phyloP scores from a whole-genome alignment of 2,329 filamentous ascomycete genomes.

The Cadophora sp. region DNA sequence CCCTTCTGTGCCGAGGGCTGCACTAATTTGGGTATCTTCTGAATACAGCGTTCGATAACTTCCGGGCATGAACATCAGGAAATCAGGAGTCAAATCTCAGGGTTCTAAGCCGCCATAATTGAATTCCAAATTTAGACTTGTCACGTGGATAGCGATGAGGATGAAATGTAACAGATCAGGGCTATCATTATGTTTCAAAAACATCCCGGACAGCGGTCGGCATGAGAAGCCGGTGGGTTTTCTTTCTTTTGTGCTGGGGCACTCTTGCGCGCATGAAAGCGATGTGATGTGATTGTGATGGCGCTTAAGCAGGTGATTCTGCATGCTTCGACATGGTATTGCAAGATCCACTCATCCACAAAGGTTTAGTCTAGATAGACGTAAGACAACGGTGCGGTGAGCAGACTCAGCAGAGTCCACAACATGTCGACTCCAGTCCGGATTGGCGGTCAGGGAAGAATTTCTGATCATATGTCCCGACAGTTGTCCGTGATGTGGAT shows the following conservation, averaged over 20 bases:
- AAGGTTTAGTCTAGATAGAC: neutral
- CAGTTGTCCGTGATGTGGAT: neutral
- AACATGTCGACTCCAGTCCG: neutral
- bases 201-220: slow-evolving; percentile 34
- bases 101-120: too few relatives aligned
- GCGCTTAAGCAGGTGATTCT: slow-evolving; percentile 39
- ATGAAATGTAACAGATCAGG: neutral
- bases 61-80: too few relatives aligned
- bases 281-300: slow-evolving; percentile 32
- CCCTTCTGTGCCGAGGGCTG: slow-evolving; percentile 24
- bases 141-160: neutral
- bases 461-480: slow-evolving; percentile 1
- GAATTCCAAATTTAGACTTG: neutral
- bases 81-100: too few relatives aligned
- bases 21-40: slow-evolving; percentile 11
- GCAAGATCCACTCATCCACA: slow-evolving; percentile 8
- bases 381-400: slow-evolving; percentile 18
- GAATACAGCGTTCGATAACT: too few relatives aligned
- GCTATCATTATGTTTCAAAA: neutral
- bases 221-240: slow-evolving; percentile 12
- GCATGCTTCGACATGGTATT: slow-evolving; percentile 24
- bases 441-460: slow-evolving; percentile 18
- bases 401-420: neutral
- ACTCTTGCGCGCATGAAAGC: slow-evolving; percentile 23
- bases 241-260: slow-evolving; percentile 14